Evolutionary conservation across 108 stramenopile species (phyloP).

Genomic region (Hondaea fermentalgiana): DNA sequence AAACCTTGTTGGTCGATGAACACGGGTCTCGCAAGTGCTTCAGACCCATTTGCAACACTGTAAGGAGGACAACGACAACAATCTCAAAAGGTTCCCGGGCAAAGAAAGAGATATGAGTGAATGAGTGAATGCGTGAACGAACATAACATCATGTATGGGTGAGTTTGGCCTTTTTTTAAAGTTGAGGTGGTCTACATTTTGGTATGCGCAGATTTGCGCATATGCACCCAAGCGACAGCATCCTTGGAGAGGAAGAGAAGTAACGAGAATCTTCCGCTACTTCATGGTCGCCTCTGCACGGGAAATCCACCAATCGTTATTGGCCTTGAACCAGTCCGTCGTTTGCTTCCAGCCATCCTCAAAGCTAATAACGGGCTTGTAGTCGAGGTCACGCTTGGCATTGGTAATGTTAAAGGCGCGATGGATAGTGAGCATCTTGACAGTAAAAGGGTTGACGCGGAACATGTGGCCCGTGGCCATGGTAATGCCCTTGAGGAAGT

Average conservation of each 20-base stretch:
- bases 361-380: constrained; percentile 74
- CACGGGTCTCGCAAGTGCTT: no score
- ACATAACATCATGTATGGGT: no score
- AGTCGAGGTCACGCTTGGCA: constrained; percentile 75
- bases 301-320: constrained; percentile 70
- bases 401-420: constrained; percentile 78
- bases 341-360: constrained; percentile 82
- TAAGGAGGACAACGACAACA: no score
- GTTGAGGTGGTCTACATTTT: no score
- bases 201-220: background rate
- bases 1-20: no score
- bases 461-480: constrained; percentile 58
- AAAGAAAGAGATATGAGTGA: no score
- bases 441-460: constrained; percentile 84
- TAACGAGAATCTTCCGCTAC: background rate
- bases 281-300: background rate
- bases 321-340: constrained; percentile 72
- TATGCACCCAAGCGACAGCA: background rate
- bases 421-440: constrained; percentile 83
- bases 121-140: no score
- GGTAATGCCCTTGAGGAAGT: constrained; percentile 60
- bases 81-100: no score
- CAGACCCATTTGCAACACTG: no score
- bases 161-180: no score
- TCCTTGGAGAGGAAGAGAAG: background rate